These are phyloP conservation scores for Fusarium sp. DNA, from an alignment of 2,329 filamentous ascomycete genomes.

Conservation along the genomic window DNA sequence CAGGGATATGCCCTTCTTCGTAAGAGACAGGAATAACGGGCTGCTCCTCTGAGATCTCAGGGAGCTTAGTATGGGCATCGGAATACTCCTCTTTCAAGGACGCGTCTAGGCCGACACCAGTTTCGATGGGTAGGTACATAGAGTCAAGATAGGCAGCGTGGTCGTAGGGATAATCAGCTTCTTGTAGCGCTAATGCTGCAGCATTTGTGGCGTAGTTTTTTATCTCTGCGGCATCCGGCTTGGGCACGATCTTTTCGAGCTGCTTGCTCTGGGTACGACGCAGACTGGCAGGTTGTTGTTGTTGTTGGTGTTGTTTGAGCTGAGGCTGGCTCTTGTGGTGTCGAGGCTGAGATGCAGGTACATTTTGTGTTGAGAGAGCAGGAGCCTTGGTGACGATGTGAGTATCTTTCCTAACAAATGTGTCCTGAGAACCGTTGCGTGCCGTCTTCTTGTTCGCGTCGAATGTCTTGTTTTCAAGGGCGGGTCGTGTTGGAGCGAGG, in stretches of 20 bases:
- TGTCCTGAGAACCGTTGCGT: conserved; percentile 26
- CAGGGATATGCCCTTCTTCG: conserved; percentile 40
- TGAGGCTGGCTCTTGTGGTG: conserved; percentile 65
- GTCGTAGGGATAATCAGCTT: conserved; percentile 36
- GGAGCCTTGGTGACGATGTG: conserved; percentile 31
- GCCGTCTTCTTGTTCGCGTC: conserved; percentile 42
- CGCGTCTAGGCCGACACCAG: conserved; percentile 37
- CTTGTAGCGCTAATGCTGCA: conserved; percentile 22
- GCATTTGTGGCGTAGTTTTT: conserved; percentile 15
- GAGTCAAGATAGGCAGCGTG: conserved; percentile 45
- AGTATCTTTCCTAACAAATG: conserved; percentile 35
- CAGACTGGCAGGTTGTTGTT: conserved; percentile 48
- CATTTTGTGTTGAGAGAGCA: conserved; percentile 31
- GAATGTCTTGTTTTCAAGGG: conserved; percentile 37
- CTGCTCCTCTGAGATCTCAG: conserved; percentile 47
- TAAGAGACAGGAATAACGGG: conserved; percentile 33
- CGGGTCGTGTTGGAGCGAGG: conserved; percentile 38
- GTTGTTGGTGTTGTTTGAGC: conserved; percentile 57
- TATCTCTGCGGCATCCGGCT: conserved; percentile 27
- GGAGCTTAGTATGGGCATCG: conserved; percentile 43
- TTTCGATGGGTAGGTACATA: conserved; percentile 40
- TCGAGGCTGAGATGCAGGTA: conserved; percentile 51
- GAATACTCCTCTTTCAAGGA: conserved; percentile 39
- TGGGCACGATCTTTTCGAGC: conserved; percentile 43
- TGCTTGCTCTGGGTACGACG: conserved; percentile 58